These are phyloP conservation scores for Phytophthora europaea DNA, from an alignment of 352 stramenopile species.

Conservation along the genomic window DNA sequence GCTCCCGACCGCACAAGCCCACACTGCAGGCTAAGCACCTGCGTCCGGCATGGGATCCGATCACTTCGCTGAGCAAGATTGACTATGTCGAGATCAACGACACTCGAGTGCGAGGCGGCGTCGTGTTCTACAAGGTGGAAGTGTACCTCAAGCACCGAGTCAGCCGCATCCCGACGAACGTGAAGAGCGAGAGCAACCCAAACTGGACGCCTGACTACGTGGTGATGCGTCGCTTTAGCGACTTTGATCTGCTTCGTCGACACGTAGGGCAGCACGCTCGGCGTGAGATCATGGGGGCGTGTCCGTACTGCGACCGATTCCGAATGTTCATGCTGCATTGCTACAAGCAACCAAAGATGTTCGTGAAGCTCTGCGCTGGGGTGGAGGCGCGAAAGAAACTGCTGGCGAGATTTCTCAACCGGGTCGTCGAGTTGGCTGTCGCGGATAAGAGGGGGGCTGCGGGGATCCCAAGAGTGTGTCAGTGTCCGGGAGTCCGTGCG, in stretches of 20 bases:
- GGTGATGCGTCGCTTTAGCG: conserved; percentile 37
- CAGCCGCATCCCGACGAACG: conserved; percentile 58
- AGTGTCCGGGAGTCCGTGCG: conserved; percentile 26
- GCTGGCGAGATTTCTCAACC: conserved; percentile 42
- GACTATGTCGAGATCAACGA: conserved; percentile 47
- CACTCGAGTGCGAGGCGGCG: conserved; percentile 37
- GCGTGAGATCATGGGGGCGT: conserved; percentile 23
- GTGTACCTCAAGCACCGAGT: conserved; percentile 57
- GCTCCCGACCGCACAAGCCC: not conserved
- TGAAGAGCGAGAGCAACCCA: conserved; percentile 5
- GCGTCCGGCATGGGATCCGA: conserved; percentile 8
- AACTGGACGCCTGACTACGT: conserved; percentile 36
- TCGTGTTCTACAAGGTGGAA: conserved; percentile 56
- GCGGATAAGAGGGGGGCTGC: conserved; percentile 8
- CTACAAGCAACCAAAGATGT: conserved; percentile 35
- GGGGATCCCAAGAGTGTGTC: not conserved
- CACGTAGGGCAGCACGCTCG: conserved; percentile 28
- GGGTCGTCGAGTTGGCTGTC: conserved; percentile 29
- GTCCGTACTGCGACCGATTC: conserved; percentile 39
- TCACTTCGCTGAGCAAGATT: conserved; percentile 39
- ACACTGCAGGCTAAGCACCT: not conserved
- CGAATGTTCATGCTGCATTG: conserved; percentile 32
- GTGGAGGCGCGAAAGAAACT: conserved; percentile 51
- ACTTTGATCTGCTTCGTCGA: conserved; percentile 39
- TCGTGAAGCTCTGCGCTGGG: conserved; percentile 43